phyloP scores from a whole-genome alignment of 805 yeast species.

The Scheffersomyces amazonensis region DNA sequence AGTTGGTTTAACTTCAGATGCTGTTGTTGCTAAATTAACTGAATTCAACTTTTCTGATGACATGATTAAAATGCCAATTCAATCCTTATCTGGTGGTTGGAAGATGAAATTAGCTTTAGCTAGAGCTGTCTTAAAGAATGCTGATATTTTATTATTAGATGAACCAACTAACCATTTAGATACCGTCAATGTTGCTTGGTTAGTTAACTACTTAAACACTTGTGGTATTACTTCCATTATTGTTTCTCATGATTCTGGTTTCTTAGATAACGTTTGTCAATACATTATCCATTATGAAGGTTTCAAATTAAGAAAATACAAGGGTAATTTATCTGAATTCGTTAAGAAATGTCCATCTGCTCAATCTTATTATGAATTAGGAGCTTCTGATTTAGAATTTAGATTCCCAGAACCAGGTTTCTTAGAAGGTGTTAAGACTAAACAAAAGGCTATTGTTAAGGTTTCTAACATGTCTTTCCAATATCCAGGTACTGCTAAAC shows the following conservation, averaged over 20 bases:
- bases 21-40: slow-evolving; percentile 67
- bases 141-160: slow-evolving; percentile 95
- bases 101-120: slow-evolving; percentile 99
- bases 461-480: slow-evolving; percentile 97
- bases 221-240: slow-evolving; percentile 98
- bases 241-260: slow-evolving; percentile 99
- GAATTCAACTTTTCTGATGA: slow-evolving; percentile 94
- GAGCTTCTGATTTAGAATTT: slow-evolving; percentile 97
- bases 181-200: slow-evolving; percentile 99
- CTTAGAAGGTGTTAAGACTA: slow-evolving; percentile 99
- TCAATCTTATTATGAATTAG: slow-evolving; percentile 96
- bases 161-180: slow-evolving; percentile 99
- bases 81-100: slow-evolving; percentile 99
- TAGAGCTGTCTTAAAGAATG: slow-evolving; percentile 98
- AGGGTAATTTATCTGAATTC: slow-evolving; percentile 99
- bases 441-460: slow-evolving; percentile 99
- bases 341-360: slow-evolving; percentile 99
- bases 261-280: slow-evolving; percentile 96
- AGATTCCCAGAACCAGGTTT: slow-evolving; percentile 99
- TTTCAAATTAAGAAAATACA: slow-evolving; percentile 98
- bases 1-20: slow-evolving; percentile 69
- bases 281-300: slow-evolving; percentile 99
- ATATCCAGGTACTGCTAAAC: slow-evolving; percentile 98
- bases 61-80: slow-evolving; percentile 91
- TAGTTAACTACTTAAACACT: slow-evolving; percentile 97